Evolutionary conservation across 805 yeast species (phyloP).

Genomic region (Saccharomycopsis sp.): DNA sequence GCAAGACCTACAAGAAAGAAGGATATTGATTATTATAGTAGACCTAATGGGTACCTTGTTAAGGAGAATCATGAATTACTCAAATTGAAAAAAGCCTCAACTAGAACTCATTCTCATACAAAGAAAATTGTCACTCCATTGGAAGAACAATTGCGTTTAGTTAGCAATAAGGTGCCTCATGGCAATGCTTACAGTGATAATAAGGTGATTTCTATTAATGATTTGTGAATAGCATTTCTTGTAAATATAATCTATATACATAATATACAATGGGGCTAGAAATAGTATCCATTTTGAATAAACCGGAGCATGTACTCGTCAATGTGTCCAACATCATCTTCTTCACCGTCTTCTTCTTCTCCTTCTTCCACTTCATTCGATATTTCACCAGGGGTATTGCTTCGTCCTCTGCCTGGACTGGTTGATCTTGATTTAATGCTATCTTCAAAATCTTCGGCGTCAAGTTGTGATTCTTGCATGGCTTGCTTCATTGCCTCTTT

Average conservation of each 20-base stretch:
- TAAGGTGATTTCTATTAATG: constrained; percentile 10
- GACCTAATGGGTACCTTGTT: constrained; percentile 66
- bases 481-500: constrained; percentile 81
- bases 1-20: constrained; percentile 83
- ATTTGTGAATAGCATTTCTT: constrained; percentile 3
- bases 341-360: constrained; percentile 47
- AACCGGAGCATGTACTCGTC: constrained; percentile 95
- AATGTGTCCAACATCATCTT: constrained; percentile 63
- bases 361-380: constrained; percentile 34
- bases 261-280: too few relatives aligned
- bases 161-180: neutral
- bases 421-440: constrained; percentile 26
- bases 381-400: constrained; percentile 11
- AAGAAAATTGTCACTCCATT: constrained; percentile 11
- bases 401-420: constrained; percentile 26
- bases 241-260: neutral
- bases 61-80: constrained; percentile 27
- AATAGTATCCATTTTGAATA: constrained; percentile 76
- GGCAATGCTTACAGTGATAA: constrained; percentile 1
- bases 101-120: neutral
- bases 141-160: constrained; percentile 12
- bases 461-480: constrained; percentile 40
- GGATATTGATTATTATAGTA: constrained; percentile 72
- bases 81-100: constrained; percentile 4
- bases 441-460: constrained; percentile 78